Conservation (phyloP, 1,139 yeast genomes). For the Zygoascus hellenicus region DNA sequence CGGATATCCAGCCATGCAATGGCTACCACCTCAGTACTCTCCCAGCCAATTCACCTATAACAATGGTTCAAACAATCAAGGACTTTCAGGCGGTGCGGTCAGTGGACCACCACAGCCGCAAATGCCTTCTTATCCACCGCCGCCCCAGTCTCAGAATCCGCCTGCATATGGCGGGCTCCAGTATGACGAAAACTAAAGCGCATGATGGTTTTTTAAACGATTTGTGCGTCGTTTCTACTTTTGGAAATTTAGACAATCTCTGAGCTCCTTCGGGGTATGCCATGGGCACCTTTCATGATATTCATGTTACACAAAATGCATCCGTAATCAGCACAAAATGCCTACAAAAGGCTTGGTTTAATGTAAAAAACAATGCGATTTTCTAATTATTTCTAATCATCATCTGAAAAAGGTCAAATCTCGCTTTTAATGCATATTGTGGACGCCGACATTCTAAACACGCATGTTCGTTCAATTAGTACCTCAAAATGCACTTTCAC, state of each 20-base stretch:
- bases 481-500: no score
- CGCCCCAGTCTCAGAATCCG: conserved; percentile 16
- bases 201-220: not conserved
- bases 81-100: not conserved
- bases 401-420: no score
- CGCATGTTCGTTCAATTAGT: no score
- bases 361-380: no score
- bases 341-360: no score
- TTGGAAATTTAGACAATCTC: not conserved
- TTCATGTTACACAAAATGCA: not conserved
- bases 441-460: no score
- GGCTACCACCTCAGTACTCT: conserved; percentile 19
- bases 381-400: no score
- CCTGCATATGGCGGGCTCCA: conserved; percentile 6
- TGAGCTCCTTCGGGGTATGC: not conserved
- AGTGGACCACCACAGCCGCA: conserved; percentile 17
- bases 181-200: conserved; percentile 7
- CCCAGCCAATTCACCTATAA: conserved; percentile 15
- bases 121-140: conserved; percentile 13
- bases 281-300: not conserved
- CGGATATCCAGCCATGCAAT: conserved; percentile 24
- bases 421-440: no score
- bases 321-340: no score
- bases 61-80: not conserved
- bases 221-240: not conserved